A percentile compares a stretch with the other conserved stretches of the same genome.
phyloP scores from a whole-genome alignment of 331 rosid species.

The Pyracantha coccinea region DNA sequence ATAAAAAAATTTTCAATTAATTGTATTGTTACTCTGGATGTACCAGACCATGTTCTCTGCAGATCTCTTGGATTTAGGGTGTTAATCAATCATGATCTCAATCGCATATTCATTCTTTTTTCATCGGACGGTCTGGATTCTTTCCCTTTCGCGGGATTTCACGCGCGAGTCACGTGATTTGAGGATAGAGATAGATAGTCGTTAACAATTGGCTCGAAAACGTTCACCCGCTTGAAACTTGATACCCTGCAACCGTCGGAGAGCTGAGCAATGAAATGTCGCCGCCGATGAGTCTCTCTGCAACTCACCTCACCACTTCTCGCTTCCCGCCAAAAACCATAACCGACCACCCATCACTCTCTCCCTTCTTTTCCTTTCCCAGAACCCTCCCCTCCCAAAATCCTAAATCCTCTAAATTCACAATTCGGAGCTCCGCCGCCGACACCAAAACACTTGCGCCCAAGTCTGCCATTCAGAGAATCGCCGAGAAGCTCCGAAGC shows the following conservation, averaged over 20 bases:
- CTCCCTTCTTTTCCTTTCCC: constrained; percentile 32
- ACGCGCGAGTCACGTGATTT: constrained; percentile 10
- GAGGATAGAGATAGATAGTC: background rate
- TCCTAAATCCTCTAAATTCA: constrained; percentile 26
- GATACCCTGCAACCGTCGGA: background rate
- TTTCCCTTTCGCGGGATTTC: background rate
- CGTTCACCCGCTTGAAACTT: constrained; percentile 7
- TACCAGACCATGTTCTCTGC: too few species aligned
- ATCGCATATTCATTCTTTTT: too few species aligned
- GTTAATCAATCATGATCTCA: background rate
- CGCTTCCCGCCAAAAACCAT: constrained; percentile 23
- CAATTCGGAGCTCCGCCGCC: constrained; percentile 41
- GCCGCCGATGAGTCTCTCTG: constrained; percentile 25
- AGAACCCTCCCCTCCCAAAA: constrained; percentile 12
- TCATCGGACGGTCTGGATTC: background rate
- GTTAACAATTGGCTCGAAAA: background rate
- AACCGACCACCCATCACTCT: constrained; percentile 12
- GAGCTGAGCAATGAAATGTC: constrained; percentile 31
- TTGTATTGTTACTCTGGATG: too few species aligned
- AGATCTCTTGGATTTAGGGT: too few species aligned
- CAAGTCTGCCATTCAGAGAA: constrained; percentile 74
- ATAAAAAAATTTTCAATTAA: too few species aligned
- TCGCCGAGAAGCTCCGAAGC: constrained; percentile 81
- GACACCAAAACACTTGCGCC: constrained; percentile 37
- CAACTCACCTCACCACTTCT: constrained; percentile 21